Conservation (phyloP, 2,329 filamentous ascomycete species). For the Cytospora piceae region DNA sequence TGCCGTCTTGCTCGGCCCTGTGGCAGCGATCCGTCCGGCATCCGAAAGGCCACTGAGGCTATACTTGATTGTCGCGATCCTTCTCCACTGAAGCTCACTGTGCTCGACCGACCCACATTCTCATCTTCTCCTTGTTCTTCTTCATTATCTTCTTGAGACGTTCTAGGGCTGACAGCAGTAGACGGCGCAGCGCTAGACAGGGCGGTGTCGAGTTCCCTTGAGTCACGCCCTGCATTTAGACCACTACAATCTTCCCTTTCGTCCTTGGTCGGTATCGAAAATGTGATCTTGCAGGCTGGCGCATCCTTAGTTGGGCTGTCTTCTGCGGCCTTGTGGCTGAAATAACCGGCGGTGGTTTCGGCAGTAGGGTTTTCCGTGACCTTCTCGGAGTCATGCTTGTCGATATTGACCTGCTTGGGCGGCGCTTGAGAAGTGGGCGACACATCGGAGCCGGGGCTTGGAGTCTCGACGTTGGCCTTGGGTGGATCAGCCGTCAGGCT, state of each 20-base stretch:
- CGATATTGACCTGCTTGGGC: slow-evolving; percentile 36
- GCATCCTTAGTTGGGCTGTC: background rate
- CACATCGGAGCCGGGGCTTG: slow-evolving; percentile 47
- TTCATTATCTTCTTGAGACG: slow-evolving; percentile 25
- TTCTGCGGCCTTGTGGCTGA: slow-evolving; percentile 8
- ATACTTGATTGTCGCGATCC: slow-evolving; percentile 23
- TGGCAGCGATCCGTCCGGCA: slow-evolving; percentile 21
- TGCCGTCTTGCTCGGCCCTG: slow-evolving; percentile 22
- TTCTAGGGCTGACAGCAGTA: slow-evolving; percentile 20
- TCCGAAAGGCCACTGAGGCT: slow-evolving; percentile 5
- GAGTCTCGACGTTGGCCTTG: slow-evolving; percentile 33
- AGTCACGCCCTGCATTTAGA: slow-evolving; percentile 4
- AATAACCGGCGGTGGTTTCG: slow-evolving; percentile 21
- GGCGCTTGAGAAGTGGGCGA: slow-evolving; percentile 43
- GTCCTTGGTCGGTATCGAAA: slow-evolving; percentile 25
- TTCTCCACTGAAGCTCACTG: slow-evolving; percentile 24
- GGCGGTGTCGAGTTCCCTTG: slow-evolving; percentile 17
- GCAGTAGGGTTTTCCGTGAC: background rate
- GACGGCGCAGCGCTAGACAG: slow-evolving; percentile 27
- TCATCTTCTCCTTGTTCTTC: slow-evolving; percentile 23
- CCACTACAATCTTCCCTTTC: slow-evolving; percentile 1
- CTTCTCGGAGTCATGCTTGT: slow-evolving; percentile 11
- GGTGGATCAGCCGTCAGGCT: slow-evolving; percentile 18
- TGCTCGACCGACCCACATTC: slow-evolving; percentile 23
- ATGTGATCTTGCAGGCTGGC: slow-evolving; percentile 25